A percentile compares a stretch with the other conserved stretches of the same genome.
These are phyloP conservation scores for Picochlorum sp. DNA, from an alignment of 139 green algal species.

Conservation along the genomic window DNA sequence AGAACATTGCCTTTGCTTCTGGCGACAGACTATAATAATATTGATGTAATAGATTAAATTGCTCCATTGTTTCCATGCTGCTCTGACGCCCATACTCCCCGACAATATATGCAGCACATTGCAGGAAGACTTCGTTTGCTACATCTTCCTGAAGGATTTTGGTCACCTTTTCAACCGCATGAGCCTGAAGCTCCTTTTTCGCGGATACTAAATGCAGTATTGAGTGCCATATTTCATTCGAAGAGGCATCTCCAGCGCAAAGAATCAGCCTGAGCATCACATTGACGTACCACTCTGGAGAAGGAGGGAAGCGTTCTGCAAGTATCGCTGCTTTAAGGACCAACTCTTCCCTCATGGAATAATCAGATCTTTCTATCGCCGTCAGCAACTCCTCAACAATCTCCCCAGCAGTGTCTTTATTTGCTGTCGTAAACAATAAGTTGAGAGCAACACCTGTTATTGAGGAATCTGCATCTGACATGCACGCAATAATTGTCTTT, in stretches of 20 bases:
- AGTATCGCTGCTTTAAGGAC: constrained; percentile 94
- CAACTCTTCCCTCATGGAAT: constrained; percentile 89
- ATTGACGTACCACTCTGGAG: constrained; percentile 82
- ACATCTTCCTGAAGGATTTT: constrained; percentile 54
- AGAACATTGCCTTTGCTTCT: constrained; percentile 73
- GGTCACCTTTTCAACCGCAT: constrained; percentile 59
- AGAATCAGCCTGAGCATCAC: constrained; percentile 84
- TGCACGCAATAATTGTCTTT: constrained; percentile 49
- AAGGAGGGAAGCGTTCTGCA: constrained; percentile 72
- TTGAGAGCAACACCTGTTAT: constrained; percentile 84
- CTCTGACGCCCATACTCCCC: constrained; percentile 73
- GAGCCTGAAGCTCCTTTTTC: constrained; percentile 75
- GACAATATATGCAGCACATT: constrained; percentile 72
- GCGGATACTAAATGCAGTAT: constrained; percentile 88
- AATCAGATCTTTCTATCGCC: constrained; percentile 76
- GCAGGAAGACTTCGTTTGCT: constrained; percentile 58
- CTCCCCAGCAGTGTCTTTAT: constrained; percentile 50
- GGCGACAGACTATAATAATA: constrained; percentile 48
- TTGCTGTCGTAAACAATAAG: constrained; percentile 88
- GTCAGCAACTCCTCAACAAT: constrained; percentile 76
- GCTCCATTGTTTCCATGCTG: constrained; percentile 38
- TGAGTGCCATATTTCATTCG: constrained; percentile 93
- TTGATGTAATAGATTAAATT: constrained; percentile 73
- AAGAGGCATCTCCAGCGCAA: constrained; percentile 82
- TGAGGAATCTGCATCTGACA: constrained; percentile 84